phyloP scores from a whole-genome alignment of 2,329 filamentous ascomycete species.

The Dactylellina sp. region DNA sequence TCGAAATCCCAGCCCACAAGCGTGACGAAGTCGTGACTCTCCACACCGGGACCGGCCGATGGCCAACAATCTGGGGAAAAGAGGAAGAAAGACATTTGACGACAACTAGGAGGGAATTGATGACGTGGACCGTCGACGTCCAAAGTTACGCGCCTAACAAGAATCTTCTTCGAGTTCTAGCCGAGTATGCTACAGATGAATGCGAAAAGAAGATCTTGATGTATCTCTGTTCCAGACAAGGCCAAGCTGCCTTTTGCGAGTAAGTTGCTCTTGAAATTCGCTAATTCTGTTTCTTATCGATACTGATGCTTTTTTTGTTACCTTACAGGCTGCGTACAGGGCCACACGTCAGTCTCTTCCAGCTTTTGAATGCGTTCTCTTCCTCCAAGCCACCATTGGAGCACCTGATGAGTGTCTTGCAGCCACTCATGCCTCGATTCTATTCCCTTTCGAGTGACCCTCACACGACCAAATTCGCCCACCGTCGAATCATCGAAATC shows the following conservation, averaged over 20 bases:
- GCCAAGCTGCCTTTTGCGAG: constrained; percentile 92
- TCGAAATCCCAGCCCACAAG: constrained; percentile 82
- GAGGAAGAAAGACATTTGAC: constrained; percentile 85
- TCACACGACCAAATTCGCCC: constrained; percentile 77
- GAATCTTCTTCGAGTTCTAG: constrained; percentile 82
- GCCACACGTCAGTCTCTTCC: constrained; percentile 83
- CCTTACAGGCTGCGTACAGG: constrained; percentile 75
- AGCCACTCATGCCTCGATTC: constrained; percentile 95
- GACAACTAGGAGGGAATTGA: constrained; percentile 88
- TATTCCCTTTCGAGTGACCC: constrained; percentile 98
- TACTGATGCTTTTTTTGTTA: constrained; percentile 44
- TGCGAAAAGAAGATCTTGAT: constrained; percentile 89
- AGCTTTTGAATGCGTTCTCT: constrained; percentile 91
- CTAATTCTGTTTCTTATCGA: constrained; percentile 9
- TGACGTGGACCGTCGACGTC: constrained; percentile 95
- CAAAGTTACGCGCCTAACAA: constrained; percentile 94
- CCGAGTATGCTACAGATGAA: constrained; percentile 81
- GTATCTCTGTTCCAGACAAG: constrained; percentile 88
- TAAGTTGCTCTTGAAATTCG: constrained; percentile 61
- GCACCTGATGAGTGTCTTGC: constrained; percentile 80
- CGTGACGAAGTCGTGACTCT: constrained; percentile 85
- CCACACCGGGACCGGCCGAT: constrained; percentile 82
- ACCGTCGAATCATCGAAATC: constrained; percentile 87
- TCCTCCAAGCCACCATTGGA: constrained; percentile 89
- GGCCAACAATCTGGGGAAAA: constrained; percentile 98